Conservation (phyloP, 805 yeast genomes). For the Priceomyces carsonii region DNA sequence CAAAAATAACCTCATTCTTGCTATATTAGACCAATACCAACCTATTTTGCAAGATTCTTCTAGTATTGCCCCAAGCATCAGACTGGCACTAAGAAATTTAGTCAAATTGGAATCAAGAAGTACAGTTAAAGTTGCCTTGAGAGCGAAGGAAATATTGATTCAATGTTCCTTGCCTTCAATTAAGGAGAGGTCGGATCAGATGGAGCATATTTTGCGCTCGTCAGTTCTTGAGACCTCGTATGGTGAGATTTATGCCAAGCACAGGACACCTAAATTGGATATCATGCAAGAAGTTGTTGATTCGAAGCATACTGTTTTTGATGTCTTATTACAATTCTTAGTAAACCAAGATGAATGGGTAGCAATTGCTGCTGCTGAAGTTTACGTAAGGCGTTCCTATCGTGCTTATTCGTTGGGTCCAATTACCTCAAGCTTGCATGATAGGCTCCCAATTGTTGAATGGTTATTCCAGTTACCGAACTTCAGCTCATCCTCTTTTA, state of each 20-base stretch:
- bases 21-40: conserved; percentile 80
- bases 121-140: conserved; percentile 89
- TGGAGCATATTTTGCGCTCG: conserved; percentile 91
- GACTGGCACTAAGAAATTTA: conserved; percentile 70
- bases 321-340: conserved; percentile 90
- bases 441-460: conserved; percentile 68
- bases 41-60: conserved; percentile 74
- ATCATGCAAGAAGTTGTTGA: conserved; percentile 90
- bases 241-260: conserved; percentile 77
- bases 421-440: conserved; percentile 58
- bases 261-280: conserved; percentile 78
- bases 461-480: conserved; percentile 90
- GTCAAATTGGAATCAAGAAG: conserved; percentile 89
- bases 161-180: conserved; percentile 97
- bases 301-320: conserved; percentile 94
- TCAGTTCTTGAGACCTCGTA: conserved; percentile 87
- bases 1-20: conserved; percentile 85
- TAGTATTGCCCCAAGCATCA: conserved; percentile 65
- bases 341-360: conserved; percentile 82
- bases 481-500: conserved; percentile 59
- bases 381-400: conserved; percentile 94
- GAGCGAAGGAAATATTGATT: conserved; percentile 93
- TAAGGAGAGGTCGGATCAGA: conserved; percentile 93
- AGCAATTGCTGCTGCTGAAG: conserved; percentile 94
- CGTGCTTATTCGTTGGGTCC: conserved; percentile 90